Evolutionary conservation across 2,329 filamentous ascomycete species (phyloP).

Genomic region (Taxawa tesnikishii): DNA sequence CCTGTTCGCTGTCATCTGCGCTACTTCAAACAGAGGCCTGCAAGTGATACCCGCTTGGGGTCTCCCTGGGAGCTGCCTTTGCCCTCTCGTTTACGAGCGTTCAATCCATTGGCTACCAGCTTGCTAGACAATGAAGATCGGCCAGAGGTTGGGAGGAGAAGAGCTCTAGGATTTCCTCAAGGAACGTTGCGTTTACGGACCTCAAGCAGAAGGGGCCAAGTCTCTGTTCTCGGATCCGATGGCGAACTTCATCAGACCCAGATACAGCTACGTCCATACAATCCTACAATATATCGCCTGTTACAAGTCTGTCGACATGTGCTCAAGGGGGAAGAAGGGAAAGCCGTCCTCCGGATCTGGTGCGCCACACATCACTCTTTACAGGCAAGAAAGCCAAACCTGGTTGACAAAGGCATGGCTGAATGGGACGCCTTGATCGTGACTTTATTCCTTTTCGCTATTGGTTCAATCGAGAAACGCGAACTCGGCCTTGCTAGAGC

Average conservation of each 20-base stretch:
- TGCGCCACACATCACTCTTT: constrained; percentile 10
- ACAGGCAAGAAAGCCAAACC: background rate
- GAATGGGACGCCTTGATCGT: constrained; percentile 8
- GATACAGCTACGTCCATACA: constrained; percentile 14
- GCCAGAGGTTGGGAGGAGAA: constrained; percentile 15
- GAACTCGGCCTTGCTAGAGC: no score
- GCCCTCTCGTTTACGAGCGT: constrained; percentile 1
- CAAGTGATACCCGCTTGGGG: background rate
- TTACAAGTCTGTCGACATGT: constrained; percentile 16
- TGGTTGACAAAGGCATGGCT: background rate
- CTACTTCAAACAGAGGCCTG: background rate
- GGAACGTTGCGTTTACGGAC: constrained; percentile 8
- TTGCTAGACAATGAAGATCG: background rate
- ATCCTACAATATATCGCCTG: constrained; percentile 11
- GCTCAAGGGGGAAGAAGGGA: constrained; percentile 13
- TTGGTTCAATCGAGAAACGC: constrained; percentile 7
- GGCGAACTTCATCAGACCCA: constrained; percentile 15
- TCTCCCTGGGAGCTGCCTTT: constrained; percentile 3
- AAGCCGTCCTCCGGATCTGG: constrained; percentile 15
- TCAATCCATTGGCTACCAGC: constrained; percentile 1
- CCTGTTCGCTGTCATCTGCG: background rate
- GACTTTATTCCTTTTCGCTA: constrained; percentile 6
- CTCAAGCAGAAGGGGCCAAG: constrained; percentile 10
- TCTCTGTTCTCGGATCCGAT: constrained; percentile 15
- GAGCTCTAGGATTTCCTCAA: constrained; percentile 11